Evolutionary conservation across 192 early-diverging fungal species (phyloP), one percentile per base, ranked within the genome.

Genomic region (Linnemannia elongata): DNA sequence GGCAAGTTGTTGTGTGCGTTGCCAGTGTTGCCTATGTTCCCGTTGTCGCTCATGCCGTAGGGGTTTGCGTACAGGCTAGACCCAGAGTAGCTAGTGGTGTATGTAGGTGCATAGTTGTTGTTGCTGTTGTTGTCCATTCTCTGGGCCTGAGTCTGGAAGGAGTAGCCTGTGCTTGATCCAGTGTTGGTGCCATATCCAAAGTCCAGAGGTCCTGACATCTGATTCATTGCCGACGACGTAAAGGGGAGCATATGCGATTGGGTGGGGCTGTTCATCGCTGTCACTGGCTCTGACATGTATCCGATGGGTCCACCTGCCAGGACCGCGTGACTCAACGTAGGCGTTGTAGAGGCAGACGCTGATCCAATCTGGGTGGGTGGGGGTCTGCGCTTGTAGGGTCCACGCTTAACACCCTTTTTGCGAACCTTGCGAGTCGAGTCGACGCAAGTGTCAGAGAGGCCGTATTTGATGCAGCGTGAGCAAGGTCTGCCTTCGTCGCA

Each of bases 401-500:
- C 97, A 10, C 96, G 90, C 79, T 96, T 96, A 70, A 96, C 91
- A 24, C 96, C 96, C 77, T 94, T 93, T 74, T 95, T 94, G 10
- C 96, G 90, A 57, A 95, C 94, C 82, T 96, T 96, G 69, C 96
- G 91, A 42, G 91, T 89, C 18, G 96, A 96, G 88, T 96, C 92
- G 0, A 91, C 89, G 80, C 96, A 96, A 5, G 93, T 89, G 39
- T 90, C 92, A 1, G 90, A 88, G 20, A 97, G 82, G 39, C 91
- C 90, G 75, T 94, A 93, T 77, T 94, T 93, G 57, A 94, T 82
- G 81, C 97, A 98, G 20, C 97, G 92, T 80, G 88, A 84, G 81
- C 97, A 97, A 9, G 97, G 97, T 70, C 97, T 87, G 20, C 81
- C 93, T 45, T 94, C 93, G 80, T 96, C 96, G 86, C 97, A 97